Evolutionary conservation across 768 basidiomycete genomes (phyloP).

Genomic region (Tylopilus balloui): DNA sequence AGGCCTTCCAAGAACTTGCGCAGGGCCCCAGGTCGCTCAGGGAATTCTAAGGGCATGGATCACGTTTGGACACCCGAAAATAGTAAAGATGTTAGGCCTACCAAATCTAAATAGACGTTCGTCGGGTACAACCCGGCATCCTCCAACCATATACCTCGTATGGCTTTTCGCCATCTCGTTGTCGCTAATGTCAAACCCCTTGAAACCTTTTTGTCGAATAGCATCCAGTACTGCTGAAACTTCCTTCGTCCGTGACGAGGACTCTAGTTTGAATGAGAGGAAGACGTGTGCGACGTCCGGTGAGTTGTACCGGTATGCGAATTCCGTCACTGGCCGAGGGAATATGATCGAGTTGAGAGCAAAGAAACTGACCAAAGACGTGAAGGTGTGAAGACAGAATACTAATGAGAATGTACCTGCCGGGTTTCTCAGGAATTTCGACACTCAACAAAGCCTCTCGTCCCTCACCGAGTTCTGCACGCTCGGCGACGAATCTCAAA

Average conservation of each 20-base stretch:
- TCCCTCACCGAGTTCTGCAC: constrained; percentile 95
- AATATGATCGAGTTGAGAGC: constrained; percentile 82
- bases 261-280: constrained; percentile 81
- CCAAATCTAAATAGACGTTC: constrained; percentile 94
- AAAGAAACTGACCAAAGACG: constrained; percentile 59
- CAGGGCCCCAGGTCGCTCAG: constrained; percentile 88
- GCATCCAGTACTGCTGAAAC: constrained; percentile 58
- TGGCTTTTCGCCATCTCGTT: constrained; percentile 96
- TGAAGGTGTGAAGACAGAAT: background rate
- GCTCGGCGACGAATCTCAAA: constrained; percentile 95
- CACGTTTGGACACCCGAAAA: constrained; percentile 1
- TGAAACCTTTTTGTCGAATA: constrained; percentile 69
- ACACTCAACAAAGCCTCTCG: constrained; percentile 90
- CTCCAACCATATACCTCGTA: constrained; percentile 91
- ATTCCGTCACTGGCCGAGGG: constrained; percentile 92
- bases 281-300: constrained; percentile 77
- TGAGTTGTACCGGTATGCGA: constrained; percentile 85
- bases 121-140: constrained; percentile 66
- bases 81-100: constrained; percentile 36
- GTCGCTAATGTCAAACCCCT: constrained; percentile 85
- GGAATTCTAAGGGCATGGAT: constrained; percentile 65
- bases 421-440: constrained; percentile 90
- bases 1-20: constrained; percentile 85
- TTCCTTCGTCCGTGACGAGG: constrained; percentile 50
- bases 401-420: constrained; percentile 53